These are phyloP conservation scores for Myochromella boudieri DNA, from an alignment of 768 basidiomycete genomes.

Conservation along the genomic window DNA sequence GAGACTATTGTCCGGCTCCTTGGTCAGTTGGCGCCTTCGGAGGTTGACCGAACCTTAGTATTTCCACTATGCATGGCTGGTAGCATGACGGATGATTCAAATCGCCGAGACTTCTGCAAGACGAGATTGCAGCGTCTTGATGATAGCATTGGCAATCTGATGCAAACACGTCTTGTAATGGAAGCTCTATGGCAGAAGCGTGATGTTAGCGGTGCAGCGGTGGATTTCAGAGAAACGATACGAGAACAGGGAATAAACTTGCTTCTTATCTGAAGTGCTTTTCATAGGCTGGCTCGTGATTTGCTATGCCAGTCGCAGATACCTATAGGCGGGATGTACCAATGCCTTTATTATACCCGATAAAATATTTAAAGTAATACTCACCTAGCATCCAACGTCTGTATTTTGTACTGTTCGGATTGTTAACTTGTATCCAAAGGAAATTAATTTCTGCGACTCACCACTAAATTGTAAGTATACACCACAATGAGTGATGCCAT, in stretches of 20 bases:
- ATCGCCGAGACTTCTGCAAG: constrained; percentile 58
- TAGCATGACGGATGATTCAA: constrained; percentile 67
- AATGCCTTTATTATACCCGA: constrained; percentile 16
- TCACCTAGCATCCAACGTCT: constrained; percentile 12
- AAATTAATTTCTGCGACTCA: neutral
- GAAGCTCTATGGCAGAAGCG: constrained; percentile 71
- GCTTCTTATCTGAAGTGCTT: constrained; percentile 42
- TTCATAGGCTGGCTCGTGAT: constrained; percentile 15
- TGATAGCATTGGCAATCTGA: constrained; percentile 58
- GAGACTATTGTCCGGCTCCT: constrained; percentile 53
- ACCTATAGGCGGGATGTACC: constrained; percentile 15
- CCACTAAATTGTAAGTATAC: too few species aligned
- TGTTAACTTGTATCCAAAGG: constrained; percentile 4
- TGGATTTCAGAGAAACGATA: constrained; percentile 64
- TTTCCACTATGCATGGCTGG: constrained; percentile 78
- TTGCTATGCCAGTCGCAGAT: constrained; percentile 9
- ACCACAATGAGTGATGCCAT: too few species aligned
- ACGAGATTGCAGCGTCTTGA: constrained; percentile 53
- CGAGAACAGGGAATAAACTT: constrained; percentile 48
- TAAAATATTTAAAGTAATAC: constrained; percentile 15
- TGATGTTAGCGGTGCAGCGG: constrained; percentile 49
- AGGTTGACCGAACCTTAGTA: constrained; percentile 64
- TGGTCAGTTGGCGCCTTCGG: constrained; percentile 52
- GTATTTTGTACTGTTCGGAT: constrained; percentile 3
- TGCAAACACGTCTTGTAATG: constrained; percentile 60